Base-by-base conservation (phyloP, 352 stramenopile species). In the Globisporangium perplexum region DNA sequence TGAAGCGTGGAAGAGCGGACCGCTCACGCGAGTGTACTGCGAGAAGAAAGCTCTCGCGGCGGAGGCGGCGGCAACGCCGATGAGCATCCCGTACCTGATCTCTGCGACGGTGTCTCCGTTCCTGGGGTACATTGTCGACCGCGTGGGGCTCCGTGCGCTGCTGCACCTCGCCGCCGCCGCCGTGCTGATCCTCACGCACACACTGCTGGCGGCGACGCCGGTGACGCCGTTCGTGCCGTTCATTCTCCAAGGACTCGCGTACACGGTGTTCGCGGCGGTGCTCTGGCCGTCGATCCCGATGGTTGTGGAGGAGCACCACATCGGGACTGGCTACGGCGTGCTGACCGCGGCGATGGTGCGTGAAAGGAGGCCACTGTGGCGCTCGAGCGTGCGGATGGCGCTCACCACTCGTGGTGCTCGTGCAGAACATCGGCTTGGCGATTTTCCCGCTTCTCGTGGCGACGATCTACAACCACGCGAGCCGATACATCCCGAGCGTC, bases 1-100 rank as follows among this genome's bases (percentile, higher is more conserved):
- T 38, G 65, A 82, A 0, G 76, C 72, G 4, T 93, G 83, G 83
- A 86, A 83, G 47, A 54, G 77, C 43, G 83, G 80, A 1, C 72
- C 74, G 7, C 63, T 83, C 26, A 88, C 78, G 3, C 57, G 64
- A 18, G 66, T 49, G 24, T 91, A 88, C 55, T 93, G 80, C 57
- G 55, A 46, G 28, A 77, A 84, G 43, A 87, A 91, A 50, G 60
- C 60, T 4, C 64, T 77, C 7, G 88, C 86, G 18, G 79, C 78
- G 4, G 53, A 76, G 42, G 79, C 78, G 31, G 85, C 82, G 3
- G 84, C 82, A n/a, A 90, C 71, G 17, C 74, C 93, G 11, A 97
- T 98, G 88, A 92, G 76, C 15, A 89, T 98, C 45, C 93, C 92
- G 35, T 98, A 97, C 65, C 79, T 96, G 30, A 95, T 97, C 38